phyloP scores from a whole-genome alignment of 192 early-diverging fungal species.

The Bifiguratus adelaidae region DNA sequence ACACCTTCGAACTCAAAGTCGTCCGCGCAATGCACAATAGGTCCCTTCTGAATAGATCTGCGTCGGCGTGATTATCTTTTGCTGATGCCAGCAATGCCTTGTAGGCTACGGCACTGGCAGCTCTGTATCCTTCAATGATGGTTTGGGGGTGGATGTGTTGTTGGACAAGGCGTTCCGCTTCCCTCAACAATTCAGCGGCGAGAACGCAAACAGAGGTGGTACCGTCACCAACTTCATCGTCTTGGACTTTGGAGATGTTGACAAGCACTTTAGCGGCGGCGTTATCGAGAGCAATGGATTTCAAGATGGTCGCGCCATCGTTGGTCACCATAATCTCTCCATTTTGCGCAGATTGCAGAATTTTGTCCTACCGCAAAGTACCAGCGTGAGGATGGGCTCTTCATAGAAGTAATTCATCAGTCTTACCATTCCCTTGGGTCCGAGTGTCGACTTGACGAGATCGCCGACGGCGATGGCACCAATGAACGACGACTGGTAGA shows the following conservation, averaged over 20 bases:
- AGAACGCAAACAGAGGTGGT: constrained; percentile 99
- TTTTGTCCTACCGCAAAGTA: constrained; percentile 80
- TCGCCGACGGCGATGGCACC: constrained; percentile 99
- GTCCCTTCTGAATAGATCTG: constrained; percentile 72
- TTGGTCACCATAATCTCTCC: constrained; percentile 91
- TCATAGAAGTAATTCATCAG: constrained; percentile 1
- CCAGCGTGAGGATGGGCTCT: background rate
- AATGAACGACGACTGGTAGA: constrained; percentile 76
- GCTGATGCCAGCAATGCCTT: constrained; percentile 73
- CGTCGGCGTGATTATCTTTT: constrained; percentile 65
- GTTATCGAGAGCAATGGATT: constrained; percentile 95
- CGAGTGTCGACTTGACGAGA: constrained; percentile 94
- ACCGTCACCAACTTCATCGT: constrained; percentile 99
- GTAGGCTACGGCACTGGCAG: constrained; percentile 76
- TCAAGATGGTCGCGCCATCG: constrained; percentile 99
- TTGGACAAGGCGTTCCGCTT: constrained; percentile 86
- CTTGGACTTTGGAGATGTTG: constrained; percentile 98
- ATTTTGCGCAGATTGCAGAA: constrained; percentile 84
- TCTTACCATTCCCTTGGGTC: constrained; percentile 95
- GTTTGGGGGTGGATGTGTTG: constrained; percentile 97
- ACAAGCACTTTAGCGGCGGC: constrained; percentile 96
- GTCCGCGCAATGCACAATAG: constrained; percentile 96
- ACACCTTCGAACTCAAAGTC: constrained; percentile 92
- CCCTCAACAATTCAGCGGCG: constrained; percentile 88
- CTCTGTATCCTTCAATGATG: constrained; percentile 90